These are phyloP conservation scores for Phallus indusiatus DNA, from an alignment of 768 basidiomycete species.

Conservation along the genomic window DNA sequence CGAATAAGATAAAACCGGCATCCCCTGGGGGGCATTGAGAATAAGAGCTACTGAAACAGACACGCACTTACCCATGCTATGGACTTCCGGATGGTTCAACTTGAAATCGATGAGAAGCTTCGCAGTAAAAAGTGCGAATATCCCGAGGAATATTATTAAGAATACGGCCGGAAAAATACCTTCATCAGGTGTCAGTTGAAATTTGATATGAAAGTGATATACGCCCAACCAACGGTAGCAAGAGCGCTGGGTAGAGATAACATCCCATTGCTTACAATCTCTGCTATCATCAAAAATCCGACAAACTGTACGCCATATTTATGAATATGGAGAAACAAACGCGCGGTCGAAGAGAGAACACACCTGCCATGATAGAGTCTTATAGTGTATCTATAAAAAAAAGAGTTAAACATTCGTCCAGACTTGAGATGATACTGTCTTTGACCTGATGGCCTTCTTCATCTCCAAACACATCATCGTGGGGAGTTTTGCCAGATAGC, in stretches of 20 bases:
- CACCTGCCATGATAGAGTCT: conserved; percentile 41
- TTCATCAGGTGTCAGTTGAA: conserved; percentile 12
- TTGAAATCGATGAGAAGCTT: conserved; percentile 50
- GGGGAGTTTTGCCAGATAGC: neutral
- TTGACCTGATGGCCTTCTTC: conserved; percentile 25
- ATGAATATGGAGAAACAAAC: neutral
- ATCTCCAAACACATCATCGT: conserved; percentile 35
- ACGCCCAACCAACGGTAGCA: conserved; percentile 37
- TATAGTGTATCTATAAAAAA: conserved; percentile 36
- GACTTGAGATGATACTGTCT: neutral
- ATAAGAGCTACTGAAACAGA: neutral
- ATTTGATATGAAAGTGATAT: too few relatives aligned
- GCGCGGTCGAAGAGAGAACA: neutral
- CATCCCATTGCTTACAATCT: conserved; percentile 50
- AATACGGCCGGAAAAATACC: conserved; percentile 44
- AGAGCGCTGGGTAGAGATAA: conserved; percentile 42
- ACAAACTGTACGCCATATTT: conserved; percentile 28
- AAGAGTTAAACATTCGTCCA: neutral
- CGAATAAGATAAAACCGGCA: conserved; percentile 40
- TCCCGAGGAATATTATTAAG: conserved; percentile 42
- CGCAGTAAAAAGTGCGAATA: conserved; percentile 41
- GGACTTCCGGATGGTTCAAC: conserved; percentile 43
- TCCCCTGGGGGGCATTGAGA: conserved; percentile 29
- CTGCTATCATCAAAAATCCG: conserved; percentile 43
- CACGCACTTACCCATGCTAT: conserved; percentile 36